Evolutionary conservation across 495 filamentous ascomycete genomes (phyloP).

Genomic region (Terfezia claveryi): DNA sequence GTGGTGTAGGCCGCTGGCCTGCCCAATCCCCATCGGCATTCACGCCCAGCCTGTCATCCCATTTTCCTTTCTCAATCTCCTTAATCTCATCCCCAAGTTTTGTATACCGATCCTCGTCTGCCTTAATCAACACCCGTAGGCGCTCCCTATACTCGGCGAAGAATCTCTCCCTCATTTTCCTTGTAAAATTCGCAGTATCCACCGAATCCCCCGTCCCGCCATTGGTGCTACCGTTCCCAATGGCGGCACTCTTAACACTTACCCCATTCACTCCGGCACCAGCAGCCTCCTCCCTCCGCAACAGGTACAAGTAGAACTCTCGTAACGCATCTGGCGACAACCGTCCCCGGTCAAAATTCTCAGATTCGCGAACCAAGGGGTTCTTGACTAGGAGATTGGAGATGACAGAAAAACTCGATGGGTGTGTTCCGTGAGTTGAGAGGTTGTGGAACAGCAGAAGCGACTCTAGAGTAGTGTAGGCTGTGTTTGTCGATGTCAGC

Average conservation of each 20-base stretch:
- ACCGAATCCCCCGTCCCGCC: background rate
- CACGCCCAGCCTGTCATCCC: slow-evolving; percentile 23
- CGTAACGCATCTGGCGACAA: slow-evolving; percentile 59
- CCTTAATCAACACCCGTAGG: slow-evolving; percentile 43
- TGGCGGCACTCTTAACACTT: background rate
- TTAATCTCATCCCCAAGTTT: slow-evolving; percentile 42
- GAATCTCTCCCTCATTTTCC: slow-evolving; percentile 37
- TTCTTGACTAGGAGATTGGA: slow-evolving; percentile 54
- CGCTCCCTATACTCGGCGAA: slow-evolving; percentile 52
- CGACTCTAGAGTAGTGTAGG: slow-evolving; percentile 70
- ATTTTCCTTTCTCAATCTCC: slow-evolving; percentile 39
- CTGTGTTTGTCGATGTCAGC: slow-evolving; percentile 8
- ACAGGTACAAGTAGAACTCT: slow-evolving; percentile 48
- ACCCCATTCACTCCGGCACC: slow-evolving; percentile 14
- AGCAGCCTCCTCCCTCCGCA: slow-evolving; percentile 42
- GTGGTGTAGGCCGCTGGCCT: background rate
- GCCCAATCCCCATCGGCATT: slow-evolving; percentile 7
- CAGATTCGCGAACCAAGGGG: slow-evolving; percentile 40
- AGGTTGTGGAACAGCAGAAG: slow-evolving; percentile 79
- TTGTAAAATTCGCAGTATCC: background rate
- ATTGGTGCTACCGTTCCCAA: slow-evolving; percentile 7
- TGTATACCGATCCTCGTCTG: slow-evolving; percentile 48
- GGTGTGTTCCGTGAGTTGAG: slow-evolving; percentile 38
- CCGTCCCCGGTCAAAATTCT: slow-evolving; percentile 46
- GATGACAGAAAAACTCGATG: slow-evolving; percentile 40